Conservation (phyloP, 1,139 yeast species). For the Geotrichum histeridarum region DNA sequence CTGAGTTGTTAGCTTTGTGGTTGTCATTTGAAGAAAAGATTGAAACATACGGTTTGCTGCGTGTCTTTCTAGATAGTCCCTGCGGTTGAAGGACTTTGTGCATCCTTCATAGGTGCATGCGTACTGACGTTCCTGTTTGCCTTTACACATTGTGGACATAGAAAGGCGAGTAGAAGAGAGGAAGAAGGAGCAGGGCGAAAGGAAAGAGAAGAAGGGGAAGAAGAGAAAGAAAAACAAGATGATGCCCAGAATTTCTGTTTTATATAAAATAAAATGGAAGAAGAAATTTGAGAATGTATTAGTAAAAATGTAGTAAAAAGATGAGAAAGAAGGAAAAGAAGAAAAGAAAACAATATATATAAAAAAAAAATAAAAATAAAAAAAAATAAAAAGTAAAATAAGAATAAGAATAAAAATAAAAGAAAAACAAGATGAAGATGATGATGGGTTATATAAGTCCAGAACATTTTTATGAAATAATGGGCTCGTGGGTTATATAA, state of each 20-base stretch:
- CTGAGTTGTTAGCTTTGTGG: neutral
- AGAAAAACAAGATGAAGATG: no score
- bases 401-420: conserved; percentile 3
- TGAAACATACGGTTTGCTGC: conserved; percentile 34
- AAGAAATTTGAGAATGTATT: neutral
- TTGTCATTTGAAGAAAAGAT: neutral
- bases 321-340: conserved; percentile 5
- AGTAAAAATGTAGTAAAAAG: conserved; percentile 4
- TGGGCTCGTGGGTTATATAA: neutral
- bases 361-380: no score
- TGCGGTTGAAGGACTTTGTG: conserved; percentile 36
- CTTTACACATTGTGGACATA: neutral
- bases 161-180: neutral
- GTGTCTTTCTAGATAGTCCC: conserved; percentile 38
- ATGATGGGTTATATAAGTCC: no score
- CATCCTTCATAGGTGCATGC: conserved; percentile 35
- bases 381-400: no score
- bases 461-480: no score
- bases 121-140: conserved; percentile 21
- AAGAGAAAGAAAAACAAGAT: neutral
- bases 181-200: neutral
- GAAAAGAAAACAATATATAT: conserved; percentile 4
- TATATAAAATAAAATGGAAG: neutral
- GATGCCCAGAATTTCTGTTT: neutral
- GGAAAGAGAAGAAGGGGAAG: neutral